Conservation (phyloP, 2,329 filamentous ascomycete genomes). For the Claviceps citrina region DNA sequence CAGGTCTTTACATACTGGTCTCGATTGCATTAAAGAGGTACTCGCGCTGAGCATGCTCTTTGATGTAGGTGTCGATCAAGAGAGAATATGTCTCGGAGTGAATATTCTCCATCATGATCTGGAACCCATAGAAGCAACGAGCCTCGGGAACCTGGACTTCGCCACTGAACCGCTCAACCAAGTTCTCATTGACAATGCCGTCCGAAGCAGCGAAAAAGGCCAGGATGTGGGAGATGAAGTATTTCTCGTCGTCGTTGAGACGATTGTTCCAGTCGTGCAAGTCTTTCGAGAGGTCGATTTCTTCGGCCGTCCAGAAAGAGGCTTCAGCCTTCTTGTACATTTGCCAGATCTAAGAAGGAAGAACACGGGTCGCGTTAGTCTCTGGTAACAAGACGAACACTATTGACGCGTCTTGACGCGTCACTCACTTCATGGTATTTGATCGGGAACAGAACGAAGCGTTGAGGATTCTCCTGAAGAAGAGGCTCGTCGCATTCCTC, state of each 20-base stretch:
- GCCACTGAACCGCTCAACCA: conserved; percentile 90
- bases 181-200: conserved; percentile 98
- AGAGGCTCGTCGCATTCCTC: conserved; percentile 77
- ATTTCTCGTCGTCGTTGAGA: conserved; percentile 90
- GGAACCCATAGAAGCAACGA: conserved; percentile 99
- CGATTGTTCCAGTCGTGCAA: conserved; percentile 98
- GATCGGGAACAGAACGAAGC: conserved; percentile 96
- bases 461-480: conserved; percentile 84
- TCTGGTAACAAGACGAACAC: too few species aligned
- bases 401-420: conserved; percentile 54
- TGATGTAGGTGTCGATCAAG: conserved; percentile 98
- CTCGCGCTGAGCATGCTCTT: conserved; percentile 82
- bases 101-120: conserved; percentile 99
- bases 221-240: conserved; percentile 95
- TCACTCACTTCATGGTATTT: conserved; percentile 94
- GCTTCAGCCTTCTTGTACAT: conserved; percentile 99
- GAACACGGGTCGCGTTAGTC: conserved; percentile 3
- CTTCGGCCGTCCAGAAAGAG: conserved; percentile 98
- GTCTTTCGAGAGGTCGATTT: conserved; percentile 98
- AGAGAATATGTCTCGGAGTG: conserved; percentile 99
- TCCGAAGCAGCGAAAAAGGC: conserved; percentile 98
- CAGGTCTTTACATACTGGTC: conserved; percentile 52
- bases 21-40: conserved; percentile 98
- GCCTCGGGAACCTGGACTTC: conserved; percentile 97
- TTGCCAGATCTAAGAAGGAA: conserved; percentile 84